These are phyloP conservation scores for Vigna reflexopilosa DNA, from an alignment of 306 rosid species.

Conservation along the genomic window DNA sequence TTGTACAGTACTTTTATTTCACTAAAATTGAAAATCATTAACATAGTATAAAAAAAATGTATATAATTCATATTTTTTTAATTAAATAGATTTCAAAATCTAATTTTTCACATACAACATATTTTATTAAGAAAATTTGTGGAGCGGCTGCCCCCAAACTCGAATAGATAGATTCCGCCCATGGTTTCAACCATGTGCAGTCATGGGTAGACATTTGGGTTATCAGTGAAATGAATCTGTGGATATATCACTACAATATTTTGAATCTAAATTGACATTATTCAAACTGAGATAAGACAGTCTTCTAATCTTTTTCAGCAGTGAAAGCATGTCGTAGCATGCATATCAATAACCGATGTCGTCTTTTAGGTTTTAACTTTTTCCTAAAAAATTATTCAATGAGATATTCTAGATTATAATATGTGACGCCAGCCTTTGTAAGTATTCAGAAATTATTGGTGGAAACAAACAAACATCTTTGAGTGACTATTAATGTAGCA, in stretches of 20 bases:
- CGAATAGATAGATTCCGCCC: no score
- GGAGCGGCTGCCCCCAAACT: no score
- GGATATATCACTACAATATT: background rate
- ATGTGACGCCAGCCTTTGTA: background rate
- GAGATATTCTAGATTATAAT: background rate
- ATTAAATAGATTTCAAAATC: no score
- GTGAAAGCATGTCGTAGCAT: background rate
- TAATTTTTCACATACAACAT: no score
- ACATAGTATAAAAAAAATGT: no score
- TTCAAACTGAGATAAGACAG: background rate
- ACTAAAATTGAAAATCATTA: no score
- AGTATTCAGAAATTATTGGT: conserved; percentile 1
- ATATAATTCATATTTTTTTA: no score
- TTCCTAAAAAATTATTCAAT: background rate
- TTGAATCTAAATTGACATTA: background rate
- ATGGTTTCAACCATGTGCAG: no score
- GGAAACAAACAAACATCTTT: background rate
- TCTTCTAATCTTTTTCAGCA: background rate
- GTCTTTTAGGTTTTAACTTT: background rate
- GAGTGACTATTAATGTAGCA: background rate
- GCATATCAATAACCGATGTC: background rate
- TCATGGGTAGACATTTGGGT: background rate
- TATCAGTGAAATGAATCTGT: background rate
- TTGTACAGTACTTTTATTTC: no score
- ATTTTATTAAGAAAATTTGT: no score